Evolutionary conservation across 805 yeast species (phyloP).

Genomic region (Yamadazyma sp.): DNA sequence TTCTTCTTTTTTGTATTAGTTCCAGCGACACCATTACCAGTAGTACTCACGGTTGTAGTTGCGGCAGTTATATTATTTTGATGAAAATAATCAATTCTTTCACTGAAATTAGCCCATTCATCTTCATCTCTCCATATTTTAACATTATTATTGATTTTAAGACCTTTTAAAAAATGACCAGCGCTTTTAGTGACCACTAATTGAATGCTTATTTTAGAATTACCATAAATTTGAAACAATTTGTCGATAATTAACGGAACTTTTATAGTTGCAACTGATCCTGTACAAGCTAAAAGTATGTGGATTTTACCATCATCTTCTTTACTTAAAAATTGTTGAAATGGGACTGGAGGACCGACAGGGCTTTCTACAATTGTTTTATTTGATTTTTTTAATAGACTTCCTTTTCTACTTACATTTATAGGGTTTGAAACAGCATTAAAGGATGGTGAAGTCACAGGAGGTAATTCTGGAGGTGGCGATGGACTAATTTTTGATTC

Average conservation of each 20-base stretch:
- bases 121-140: slow-evolving; percentile 91
- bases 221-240: slow-evolving; percentile 73
- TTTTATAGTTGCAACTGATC: slow-evolving; percentile 95
- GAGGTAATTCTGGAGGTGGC: slow-evolving; percentile 16
- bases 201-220: slow-evolving; percentile 71
- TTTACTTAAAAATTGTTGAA: slow-evolving; percentile 65
- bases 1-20: slow-evolving; percentile 23
- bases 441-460: slow-evolving; percentile 2
- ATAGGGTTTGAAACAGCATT: slow-evolving; percentile 17
- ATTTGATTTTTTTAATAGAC: slow-evolving; percentile 28
- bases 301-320: slow-evolving; percentile 85
- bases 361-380: slow-evolving; percentile 57
- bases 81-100: slow-evolving; percentile 15
- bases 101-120: slow-evolving; percentile 68
- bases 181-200: slow-evolving; percentile 83
- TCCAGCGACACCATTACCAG: too few relatives aligned
- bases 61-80: slow-evolving; percentile 19
- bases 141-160: slow-evolving; percentile 62
- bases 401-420: slow-evolving; percentile 14
- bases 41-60: too few relatives aligned
- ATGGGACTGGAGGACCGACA: slow-evolving; percentile 67
- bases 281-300: slow-evolving; percentile 88
- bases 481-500: slow-evolving; percentile 13
- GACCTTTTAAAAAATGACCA: slow-evolving; percentile 61
- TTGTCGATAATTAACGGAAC: slow-evolving; percentile 87